Evolutionary conservation across 352 stramenopile genomes (phyloP), one percentile per base, ranked within the genome.

Genomic region (Globisporangium nodosum): DNA sequence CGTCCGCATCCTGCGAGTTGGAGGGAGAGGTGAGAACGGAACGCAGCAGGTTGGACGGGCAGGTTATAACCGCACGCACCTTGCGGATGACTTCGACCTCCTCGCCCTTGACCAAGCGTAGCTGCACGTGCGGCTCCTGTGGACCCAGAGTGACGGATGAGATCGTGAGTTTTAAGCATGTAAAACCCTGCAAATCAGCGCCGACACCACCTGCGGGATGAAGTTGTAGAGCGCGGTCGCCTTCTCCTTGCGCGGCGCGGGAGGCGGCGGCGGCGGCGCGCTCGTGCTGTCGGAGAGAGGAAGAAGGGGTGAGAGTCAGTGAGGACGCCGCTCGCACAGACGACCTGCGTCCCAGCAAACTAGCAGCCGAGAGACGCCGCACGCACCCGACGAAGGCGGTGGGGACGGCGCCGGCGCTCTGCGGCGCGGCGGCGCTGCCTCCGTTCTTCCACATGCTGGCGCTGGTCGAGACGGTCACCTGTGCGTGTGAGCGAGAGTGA

Each of bases 201-300:
- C 7, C 11, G 12, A 40, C 52, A 12, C 24, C n/a, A 73, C 66
- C 66, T 87, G 77, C 12, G 83, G 83, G 49, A 83, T 77, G 57
- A 91, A 93, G 65, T 90, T 79, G 60, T 89, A 93, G 30, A 86
- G 69, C 54, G 79, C 83, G 9, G 73, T 86, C 1, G 81, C 83
- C 57, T 88, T 78, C 60, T 91, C 78, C 61, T 84, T 84, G 46
- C 65, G 69, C 35, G 62, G 56, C 9, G 71, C 69, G 3, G 58
- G 24, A 27, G 24, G 58, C 5, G 58, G 58, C 24, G 39, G 37
- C 20, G 58, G 52, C n/a, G 42, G 46, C 21, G 46, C 18, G 16
- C 51, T 43, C 18, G 37, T 60, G 20, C 61, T 67, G 31, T 2
- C 31, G 15, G 16, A 39, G 0, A 56, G 21, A 51, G 15, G 20